Conservation (phyloP, 2,329 filamentous ascomycete species). For the Emergomyces orientalis region DNA sequence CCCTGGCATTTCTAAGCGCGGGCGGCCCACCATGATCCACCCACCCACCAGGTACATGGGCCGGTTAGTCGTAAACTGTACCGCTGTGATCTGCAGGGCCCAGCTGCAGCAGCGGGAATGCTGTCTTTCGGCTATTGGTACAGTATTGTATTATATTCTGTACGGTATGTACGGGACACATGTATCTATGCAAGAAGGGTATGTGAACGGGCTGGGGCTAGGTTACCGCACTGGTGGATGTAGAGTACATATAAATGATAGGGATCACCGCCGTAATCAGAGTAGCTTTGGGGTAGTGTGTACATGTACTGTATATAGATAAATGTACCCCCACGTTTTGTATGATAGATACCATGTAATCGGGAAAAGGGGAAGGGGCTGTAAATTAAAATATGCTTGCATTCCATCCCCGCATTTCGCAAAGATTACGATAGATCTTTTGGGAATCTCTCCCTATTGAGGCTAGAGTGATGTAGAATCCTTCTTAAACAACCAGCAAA, state of each 20-base stretch:
- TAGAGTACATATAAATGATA: background rate
- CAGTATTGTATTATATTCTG: background rate
- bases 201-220: no score
- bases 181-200: background rate
- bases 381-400: background rate
- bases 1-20: constrained; percentile 2
- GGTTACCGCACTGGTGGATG: background rate
- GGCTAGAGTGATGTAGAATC: no score
- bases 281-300: background rate
- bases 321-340: background rate
- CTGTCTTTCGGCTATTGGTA: background rate
- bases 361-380: background rate
- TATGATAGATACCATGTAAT: background rate
- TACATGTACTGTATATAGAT: background rate
- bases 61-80: background rate
- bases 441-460: no score
- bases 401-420: background rate
- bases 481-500: no score
- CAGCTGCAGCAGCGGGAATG: background rate
- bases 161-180: background rate
- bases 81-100: background rate
- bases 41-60: constrained; percentile 1
- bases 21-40: background rate
- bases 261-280: background rate
- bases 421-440: background rate